Base-by-base conservation (phyloP, 257 asterid species). In the Nicotiana tomentosiformis region DNA sequence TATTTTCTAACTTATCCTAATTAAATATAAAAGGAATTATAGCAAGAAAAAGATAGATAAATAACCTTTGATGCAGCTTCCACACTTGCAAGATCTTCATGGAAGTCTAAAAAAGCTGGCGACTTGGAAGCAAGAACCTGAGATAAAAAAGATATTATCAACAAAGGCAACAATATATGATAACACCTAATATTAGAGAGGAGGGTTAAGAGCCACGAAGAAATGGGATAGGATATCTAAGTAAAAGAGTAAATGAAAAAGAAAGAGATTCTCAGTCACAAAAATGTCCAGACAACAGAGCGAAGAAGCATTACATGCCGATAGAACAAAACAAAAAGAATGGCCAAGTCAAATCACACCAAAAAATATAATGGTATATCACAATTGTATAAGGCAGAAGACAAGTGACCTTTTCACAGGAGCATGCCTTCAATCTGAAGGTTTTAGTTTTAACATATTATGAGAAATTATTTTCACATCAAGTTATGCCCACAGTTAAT, bases 41-140 rank as follows among this genome's bases (percentile, higher is more conserved):
- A 77, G 77, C 66, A 78, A 51, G 62, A 39, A 12, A 64, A 58
- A 83, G 84, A 82, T 65, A 69, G 46, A 84, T 62, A 83, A 83
- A 67, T 51, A 86, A 93, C 98, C 98, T 91, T 94, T 9, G 97
- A 87, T 83, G 93, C 93, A 85, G 93, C 86, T 90, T 94, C 98
- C 87, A 94, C 86, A 94, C 92, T 94, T 81, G 87, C 84, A 83
- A 94, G 93, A 87, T 93, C 97, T 58, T 14, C 70, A 86, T 91
- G 93, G 66, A 94, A 94, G 86, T 90, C 92, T 67, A 94, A 85
- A 83, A 93, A 95, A 35, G 88, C 66, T 15, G 97, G 95, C 65
- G 94, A 83, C 85, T 87, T 92, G 17, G 94, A 82, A 12, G 95
- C 97, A 87, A 94, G 94, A 84, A 92, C 97, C 98, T 94, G 89